Conservation (phyloP, 2,329 filamentous ascomycete species). For the Elsinoe fawcettii region DNA sequence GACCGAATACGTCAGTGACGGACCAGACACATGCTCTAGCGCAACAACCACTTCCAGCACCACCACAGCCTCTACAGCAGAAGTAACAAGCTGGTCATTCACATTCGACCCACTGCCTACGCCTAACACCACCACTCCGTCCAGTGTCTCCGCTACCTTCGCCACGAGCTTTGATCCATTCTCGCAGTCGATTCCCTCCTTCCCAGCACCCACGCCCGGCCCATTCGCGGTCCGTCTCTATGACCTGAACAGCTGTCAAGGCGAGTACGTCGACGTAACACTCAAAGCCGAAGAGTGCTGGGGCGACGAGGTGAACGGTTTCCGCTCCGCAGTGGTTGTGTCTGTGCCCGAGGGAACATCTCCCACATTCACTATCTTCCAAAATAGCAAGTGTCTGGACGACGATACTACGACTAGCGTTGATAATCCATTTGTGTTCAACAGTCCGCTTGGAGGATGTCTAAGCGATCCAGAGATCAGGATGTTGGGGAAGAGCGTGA, state of each 20-base stretch:
- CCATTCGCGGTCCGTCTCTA: neutral
- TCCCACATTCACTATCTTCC: neutral
- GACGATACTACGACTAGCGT: neutral
- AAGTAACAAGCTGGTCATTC: neutral
- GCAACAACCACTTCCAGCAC: no score
- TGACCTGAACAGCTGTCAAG: neutral
- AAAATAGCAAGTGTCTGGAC: neutral
- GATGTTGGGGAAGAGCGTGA: neutral
- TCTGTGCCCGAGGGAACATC: neutral
- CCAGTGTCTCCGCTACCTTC: no score
- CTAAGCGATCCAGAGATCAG: neutral
- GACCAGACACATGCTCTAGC: neutral
- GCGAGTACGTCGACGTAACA: neutral
- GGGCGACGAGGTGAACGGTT: neutral
- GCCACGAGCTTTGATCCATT: neutral
- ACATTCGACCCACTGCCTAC: neutral
- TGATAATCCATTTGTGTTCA: neutral
- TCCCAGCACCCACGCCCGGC: neutral
- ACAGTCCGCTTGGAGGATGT: neutral
- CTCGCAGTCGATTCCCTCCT: neutral
- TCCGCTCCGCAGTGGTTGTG: neutral
- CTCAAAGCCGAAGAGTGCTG: neutral
- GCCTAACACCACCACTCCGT: no score
- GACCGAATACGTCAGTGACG: neutral
- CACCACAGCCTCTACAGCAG: neutral